Conservation (phyloP, 768 basidiomycete species). For the Leccinellum luteum region DNA sequence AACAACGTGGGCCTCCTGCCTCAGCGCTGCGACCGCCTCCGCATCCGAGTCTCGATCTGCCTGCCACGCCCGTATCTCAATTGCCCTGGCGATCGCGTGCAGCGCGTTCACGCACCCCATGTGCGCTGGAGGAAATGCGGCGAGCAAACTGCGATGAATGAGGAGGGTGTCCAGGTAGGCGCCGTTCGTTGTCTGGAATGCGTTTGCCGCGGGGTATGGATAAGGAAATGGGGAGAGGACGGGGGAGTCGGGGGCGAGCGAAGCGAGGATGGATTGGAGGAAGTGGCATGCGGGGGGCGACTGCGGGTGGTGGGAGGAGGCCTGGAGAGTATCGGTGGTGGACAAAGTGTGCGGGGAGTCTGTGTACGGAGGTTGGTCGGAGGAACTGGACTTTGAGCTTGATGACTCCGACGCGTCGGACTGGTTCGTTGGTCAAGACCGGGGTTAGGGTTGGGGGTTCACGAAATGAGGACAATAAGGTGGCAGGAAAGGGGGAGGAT, state of each 20-base stretch:
- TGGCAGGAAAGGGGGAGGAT: neutral
- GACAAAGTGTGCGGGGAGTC: slow-evolving; percentile 15
- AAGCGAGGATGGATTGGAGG: slow-evolving; percentile 56
- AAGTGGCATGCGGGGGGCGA: slow-evolving; percentile 54
- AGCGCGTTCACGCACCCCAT: slow-evolving; percentile 60
- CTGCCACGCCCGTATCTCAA: slow-evolving; percentile 67
- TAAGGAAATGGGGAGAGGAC: slow-evolving; percentile 33
- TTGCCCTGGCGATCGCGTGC: slow-evolving; percentile 58
- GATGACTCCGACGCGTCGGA: slow-evolving; percentile 46
- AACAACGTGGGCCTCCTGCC: slow-evolving; percentile 67
- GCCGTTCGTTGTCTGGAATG: slow-evolving; percentile 58
- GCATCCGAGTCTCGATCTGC: slow-evolving; percentile 67
- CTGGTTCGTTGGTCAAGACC: slow-evolving; percentile 22
- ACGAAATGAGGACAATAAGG: neutral
- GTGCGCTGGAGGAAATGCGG: slow-evolving; percentile 62
- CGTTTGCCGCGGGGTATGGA: slow-evolving; percentile 29
- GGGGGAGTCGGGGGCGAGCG: slow-evolving; percentile 44
- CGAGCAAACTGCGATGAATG: slow-evolving; percentile 69
- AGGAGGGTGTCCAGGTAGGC: slow-evolving; percentile 78
- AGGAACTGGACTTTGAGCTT: slow-evolving; percentile 42
- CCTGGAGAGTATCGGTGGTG: slow-evolving; percentile 1
- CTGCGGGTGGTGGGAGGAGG: neutral
- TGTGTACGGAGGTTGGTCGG: slow-evolving; percentile 19
- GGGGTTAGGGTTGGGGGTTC: neutral
- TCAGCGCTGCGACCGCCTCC: slow-evolving; percentile 67